Evolutionary conservation across 352 stramenopile species (phyloP).

Genomic region (Phytophthora palmivora): DNA sequence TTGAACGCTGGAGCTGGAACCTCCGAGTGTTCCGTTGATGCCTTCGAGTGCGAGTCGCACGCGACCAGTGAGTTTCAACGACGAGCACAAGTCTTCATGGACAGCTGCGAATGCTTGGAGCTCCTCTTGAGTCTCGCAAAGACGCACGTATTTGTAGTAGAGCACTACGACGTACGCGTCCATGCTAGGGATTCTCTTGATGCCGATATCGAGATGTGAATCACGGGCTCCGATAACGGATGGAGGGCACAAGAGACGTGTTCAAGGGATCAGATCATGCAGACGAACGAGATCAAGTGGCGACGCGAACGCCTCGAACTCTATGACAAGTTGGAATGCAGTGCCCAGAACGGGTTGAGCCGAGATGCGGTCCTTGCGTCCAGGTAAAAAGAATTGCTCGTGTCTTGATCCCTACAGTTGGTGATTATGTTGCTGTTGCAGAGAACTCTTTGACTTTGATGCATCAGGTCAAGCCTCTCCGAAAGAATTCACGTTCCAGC

Average conservation of each 20-base stretch:
- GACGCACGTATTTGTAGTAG: conserved; percentile 85
- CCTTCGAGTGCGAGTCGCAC: conserved; percentile 84
- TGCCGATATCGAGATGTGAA: conserved; percentile 17
- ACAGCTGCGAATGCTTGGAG: conserved; percentile 42
- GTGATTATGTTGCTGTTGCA: conserved; percentile 2
- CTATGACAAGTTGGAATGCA: conserved; percentile 37
- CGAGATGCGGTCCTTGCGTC: conserved; percentile 35
- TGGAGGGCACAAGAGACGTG: conserved; percentile 24
- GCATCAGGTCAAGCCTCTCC: conserved; percentile 34
- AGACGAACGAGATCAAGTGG: conserved; percentile 41
- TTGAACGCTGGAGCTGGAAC: conserved; percentile 45
- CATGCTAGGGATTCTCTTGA: conserved; percentile 20
- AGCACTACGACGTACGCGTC: conserved; percentile 69
- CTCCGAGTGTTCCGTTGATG: conserved; percentile 88
- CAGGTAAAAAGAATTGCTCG: conserved; percentile 15
- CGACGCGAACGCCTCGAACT: conserved; percentile 31
- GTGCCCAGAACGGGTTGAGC: conserved; percentile 37
- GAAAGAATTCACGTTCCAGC: conserved; percentile 49
- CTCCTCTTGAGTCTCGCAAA: conserved; percentile 54
- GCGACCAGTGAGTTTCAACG: conserved; percentile 67
- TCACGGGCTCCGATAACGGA: background rate
- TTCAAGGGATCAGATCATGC: conserved; percentile 14
- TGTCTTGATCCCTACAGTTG: too few species aligned
- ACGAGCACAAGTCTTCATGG: conserved; percentile 61
- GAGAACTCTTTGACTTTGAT: conserved; percentile 37